A percentile compares a stretch with the other conserved stretches of the same genome.
These are phyloP conservation scores for Oryza brachyantha DNA, from an alignment of 176 grass and related monocot genomes.

Conservation along the genomic window DNA sequence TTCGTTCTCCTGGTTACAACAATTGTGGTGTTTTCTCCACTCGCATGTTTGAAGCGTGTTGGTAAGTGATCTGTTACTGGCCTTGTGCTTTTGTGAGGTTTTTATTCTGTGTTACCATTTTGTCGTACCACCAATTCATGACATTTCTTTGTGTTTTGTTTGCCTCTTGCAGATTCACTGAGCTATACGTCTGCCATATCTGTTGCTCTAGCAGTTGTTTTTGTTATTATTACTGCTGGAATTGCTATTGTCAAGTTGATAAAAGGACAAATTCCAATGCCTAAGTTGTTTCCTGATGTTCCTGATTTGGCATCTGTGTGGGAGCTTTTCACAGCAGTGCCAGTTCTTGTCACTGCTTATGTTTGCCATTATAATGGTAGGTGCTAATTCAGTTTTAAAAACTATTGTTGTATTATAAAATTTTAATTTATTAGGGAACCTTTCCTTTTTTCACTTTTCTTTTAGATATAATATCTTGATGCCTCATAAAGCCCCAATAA, in stretches of 20 bases:
- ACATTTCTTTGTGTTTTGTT: slow-evolving; percentile 8
- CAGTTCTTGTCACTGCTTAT: slow-evolving; percentile 88
- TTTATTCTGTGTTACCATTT: background rate
- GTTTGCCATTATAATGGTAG: slow-evolving; percentile 97
- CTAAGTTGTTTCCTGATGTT: slow-evolving; percentile 79
- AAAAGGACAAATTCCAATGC: slow-evolving; percentile 67
- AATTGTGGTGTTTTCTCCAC: slow-evolving; percentile 62
- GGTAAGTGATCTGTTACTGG: slow-evolving; percentile 40
- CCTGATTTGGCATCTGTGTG: slow-evolving; percentile 78
- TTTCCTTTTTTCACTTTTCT: background rate
- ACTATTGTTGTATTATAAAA: background rate
- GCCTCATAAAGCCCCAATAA: background rate
- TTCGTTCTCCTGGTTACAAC: slow-evolving; percentile 66
- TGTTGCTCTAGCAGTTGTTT: slow-evolving; percentile 78
- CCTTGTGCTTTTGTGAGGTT: background rate
- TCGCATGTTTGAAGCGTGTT: slow-evolving; percentile 81
- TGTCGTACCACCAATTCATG: background rate
- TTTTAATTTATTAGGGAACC: background rate
- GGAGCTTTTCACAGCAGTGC: slow-evolving; percentile 93
- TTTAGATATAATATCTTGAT: background rate
- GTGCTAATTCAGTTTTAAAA: background rate
- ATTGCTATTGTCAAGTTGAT: slow-evolving; percentile 90
- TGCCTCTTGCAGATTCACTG: slow-evolving; percentile 73
- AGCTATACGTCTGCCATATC: slow-evolving; percentile 90
- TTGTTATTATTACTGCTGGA: slow-evolving; percentile 89